Base-by-base conservation (phyloP, 2,329 filamentous ascomycete species). In the Alternaria sp. region DNA sequence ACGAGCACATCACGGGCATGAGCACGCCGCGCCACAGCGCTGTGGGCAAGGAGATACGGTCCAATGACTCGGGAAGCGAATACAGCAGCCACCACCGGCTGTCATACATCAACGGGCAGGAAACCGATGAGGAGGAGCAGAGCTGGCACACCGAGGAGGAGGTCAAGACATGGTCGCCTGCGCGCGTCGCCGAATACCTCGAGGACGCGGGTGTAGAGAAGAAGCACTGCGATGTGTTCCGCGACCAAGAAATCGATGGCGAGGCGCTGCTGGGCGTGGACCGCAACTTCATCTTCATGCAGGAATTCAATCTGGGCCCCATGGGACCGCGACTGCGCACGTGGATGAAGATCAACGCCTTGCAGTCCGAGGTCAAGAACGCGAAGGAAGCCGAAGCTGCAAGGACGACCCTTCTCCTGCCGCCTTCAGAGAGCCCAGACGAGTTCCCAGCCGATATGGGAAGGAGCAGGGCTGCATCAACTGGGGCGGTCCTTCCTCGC, bases 211-310 rank as follows among this genome's bases (percentile, higher is more conserved):
- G 93, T 7, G 91, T 98, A 8, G 95, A 98, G 78, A 89, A 90
- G 73, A 90, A 90, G 70, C 95, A 98, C 72, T 99, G 96, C 76
- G 91, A 97, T 68, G 92, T 98, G 4, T 99, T 99, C 74, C 86
- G 91, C 70, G 94, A 98, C 74, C 95, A 99, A 80, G 96, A 99
- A 79, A 98, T 99, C 61, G 90, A 92, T 3, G 96, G 96, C 52
- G 94, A 98, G 73, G 95, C 98, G 5, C 83, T 99, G 43, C 82
- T 99, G 56, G 93, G 92, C 57, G 97, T 98, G 93, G 93, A 97
- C 73, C 95, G 97, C 81, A 92, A 93, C 61, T 96, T 96, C 43
- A 85, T 98, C 15, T 97, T 97, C 78, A 90, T 98, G 83, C 97
- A 97, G 77, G 94, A 96, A 50, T 97, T 97, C 72, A 93, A 97